Evolutionary conservation across 2,329 filamentous ascomycete species (phyloP), one percentile per base, ranked within the genome.

Genomic region (Talaromyces sp.): DNA sequence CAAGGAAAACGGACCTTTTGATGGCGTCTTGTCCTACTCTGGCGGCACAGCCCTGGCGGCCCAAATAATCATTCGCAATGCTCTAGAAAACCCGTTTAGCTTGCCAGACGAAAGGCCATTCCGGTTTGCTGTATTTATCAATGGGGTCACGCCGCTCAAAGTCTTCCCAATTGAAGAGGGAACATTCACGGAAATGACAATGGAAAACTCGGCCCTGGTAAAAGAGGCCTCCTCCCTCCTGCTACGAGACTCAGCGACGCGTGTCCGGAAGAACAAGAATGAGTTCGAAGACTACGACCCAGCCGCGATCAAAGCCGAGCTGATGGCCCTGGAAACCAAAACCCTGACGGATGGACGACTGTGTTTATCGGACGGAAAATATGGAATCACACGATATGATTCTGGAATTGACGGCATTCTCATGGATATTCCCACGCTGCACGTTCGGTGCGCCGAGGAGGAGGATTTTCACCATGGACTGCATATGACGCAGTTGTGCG

Each of bases 1-100:
- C 28, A 47, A 66, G 10, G 61, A 66, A 50, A 63, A 69, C n/a
- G 68, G 68, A 0, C 68, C 68, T 4, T 70, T 69, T 40, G 68
- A 70, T 52, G 68, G 65, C 27, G 61, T 70, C 16, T 56, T 71
- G 6, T 69, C 65, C 7, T 71, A 69, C 60, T 66, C 63, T 18
- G 65, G 68, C 18, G 68, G 68, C 7, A 67, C 61, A 44, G 61
- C 68, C 2, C 62, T 70, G 9, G 68, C 68, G 3, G 62, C 59
- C 9, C 61, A 63, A 50, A 53, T 63, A 18, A 57, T 63, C 34
- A 62, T 64, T 50, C 57, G 62, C 14, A 56, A 67, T 56, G 51
- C 56, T 30, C 36, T 53, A 53, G 62, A 67, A 12, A 56, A 66
- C 36, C 65, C 65, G 7, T 65, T 62, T 51, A 67, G 65, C 36